These are phyloP conservation scores for Ananas comosus DNA, from an alignment of 176 grass and related monocot genomes.

Conservation along the genomic window DNA sequence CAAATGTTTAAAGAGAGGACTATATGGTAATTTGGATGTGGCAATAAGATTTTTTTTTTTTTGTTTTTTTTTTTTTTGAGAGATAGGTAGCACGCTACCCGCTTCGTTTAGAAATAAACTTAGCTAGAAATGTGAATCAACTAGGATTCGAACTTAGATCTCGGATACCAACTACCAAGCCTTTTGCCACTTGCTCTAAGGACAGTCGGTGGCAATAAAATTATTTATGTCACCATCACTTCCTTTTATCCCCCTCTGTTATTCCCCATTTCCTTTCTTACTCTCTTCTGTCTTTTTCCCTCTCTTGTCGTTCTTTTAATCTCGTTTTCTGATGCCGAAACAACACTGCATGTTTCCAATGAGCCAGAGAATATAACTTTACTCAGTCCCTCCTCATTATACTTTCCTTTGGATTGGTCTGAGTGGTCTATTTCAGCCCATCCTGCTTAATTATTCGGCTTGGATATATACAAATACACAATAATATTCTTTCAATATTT, in stretches of 20 bases:
- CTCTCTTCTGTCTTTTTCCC: background rate
- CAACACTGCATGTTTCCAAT: background rate
- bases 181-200: no score
- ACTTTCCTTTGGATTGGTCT: background rate
- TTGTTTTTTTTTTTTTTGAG: no score
- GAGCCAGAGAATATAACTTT: slow-evolving; percentile 3
- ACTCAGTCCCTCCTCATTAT: background rate
- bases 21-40: no score
- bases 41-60: no score
- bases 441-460: background rate
- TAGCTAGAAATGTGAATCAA: no score
- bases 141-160: no score
- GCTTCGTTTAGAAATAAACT: no score
- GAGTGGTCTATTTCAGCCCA: background rate
- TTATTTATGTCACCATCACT: background rate
- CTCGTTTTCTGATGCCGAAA: background rate
- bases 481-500: background rate
- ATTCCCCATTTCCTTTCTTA: background rate
- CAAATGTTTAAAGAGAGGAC: no score
- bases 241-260: background rate
- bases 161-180: no score
- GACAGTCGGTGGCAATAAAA: no score
- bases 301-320: background rate
- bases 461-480: background rate
- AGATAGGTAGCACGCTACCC: no score